Evolutionary conservation across 2,329 filamentous ascomycete genomes (phyloP).

Genomic region (Pestalotiopsis fici): DNA sequence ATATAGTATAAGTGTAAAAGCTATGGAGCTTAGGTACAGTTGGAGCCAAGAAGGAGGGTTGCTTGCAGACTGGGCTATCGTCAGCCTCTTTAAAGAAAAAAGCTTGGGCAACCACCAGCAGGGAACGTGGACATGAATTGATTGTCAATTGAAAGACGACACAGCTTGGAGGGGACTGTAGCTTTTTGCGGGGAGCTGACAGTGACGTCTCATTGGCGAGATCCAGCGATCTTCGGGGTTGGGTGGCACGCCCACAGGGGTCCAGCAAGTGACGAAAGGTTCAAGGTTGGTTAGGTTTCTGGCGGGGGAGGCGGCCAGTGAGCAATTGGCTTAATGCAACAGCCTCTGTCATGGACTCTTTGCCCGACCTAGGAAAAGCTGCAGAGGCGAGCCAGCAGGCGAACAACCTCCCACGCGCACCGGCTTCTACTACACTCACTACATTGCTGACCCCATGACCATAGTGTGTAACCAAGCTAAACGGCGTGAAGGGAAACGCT

Average conservation of each 20-base stretch:
- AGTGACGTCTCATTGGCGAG: conserved; percentile 15
- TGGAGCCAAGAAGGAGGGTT: not conserved
- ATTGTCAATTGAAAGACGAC: no score
- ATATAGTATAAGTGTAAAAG: not conserved
- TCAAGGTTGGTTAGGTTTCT: not conserved
- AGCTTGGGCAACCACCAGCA: not conserved
- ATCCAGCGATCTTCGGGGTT: conserved; percentile 1
- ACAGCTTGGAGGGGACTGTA: not conserved
- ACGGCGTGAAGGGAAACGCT: not conserved
- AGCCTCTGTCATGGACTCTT: not conserved
- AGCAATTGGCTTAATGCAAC: not conserved
- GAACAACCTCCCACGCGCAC: not conserved
- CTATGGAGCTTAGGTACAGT: not conserved
- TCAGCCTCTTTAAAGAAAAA: not conserved
- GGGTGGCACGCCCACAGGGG: conserved; percentile 3
- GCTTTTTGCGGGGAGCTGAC: conserved; percentile 26
- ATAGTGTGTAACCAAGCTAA: not conserved
- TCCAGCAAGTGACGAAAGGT: not conserved
- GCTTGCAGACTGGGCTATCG: not conserved
- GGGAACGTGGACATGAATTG: no score
- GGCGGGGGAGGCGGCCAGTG: not conserved
- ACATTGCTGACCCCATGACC: not conserved
- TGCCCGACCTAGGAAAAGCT: no score
- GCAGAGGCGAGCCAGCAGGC: not conserved
- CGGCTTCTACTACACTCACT: no score